A percentile compares a stretch with the other conserved stretches of the same genome.
Evolutionary conservation across 805 yeast genomes (phyloP).

Genomic region (Barnettozyma populi): DNA sequence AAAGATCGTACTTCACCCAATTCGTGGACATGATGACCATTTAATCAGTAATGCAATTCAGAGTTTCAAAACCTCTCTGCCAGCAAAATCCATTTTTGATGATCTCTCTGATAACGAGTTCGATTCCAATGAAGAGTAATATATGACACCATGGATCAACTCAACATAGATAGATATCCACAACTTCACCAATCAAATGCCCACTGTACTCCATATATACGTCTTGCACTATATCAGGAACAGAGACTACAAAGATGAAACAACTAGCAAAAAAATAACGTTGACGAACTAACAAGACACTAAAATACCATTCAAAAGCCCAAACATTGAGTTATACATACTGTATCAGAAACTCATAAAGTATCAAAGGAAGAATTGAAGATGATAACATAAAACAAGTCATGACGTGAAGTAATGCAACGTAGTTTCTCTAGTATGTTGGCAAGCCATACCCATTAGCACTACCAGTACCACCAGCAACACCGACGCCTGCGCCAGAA

Average conservation of each 20-base stretch:
- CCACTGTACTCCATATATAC: no score
- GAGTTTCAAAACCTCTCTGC: conserved; percentile 29
- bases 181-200: neutral
- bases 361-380: neutral
- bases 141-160: neutral
- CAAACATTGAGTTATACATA: neutral
- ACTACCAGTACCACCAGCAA: neutral
- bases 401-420: neutral
- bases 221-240: neutral
- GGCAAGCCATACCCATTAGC: neutral
- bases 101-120: conserved; percentile 18
- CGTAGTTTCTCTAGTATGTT: neutral
- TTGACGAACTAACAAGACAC: neutral
- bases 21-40: conserved; percentile 23
- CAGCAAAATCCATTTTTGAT: conserved; percentile 35
- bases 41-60: conserved; percentile 20
- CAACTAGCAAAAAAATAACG: neutral
- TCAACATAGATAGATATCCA: neutral
- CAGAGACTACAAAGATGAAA: neutral
- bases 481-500: neutral
- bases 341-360: neutral
- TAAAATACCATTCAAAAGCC: neutral
- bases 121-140: neutral
- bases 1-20: conserved; percentile 22
- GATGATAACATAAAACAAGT: neutral